A percentile compares a stretch with the other conserved stretches of the same genome.
These are phyloP conservation scores for Kingdonia uniflora DNA, from an alignment of 164 flowering plant genomes.

Conservation along the genomic window DNA sequence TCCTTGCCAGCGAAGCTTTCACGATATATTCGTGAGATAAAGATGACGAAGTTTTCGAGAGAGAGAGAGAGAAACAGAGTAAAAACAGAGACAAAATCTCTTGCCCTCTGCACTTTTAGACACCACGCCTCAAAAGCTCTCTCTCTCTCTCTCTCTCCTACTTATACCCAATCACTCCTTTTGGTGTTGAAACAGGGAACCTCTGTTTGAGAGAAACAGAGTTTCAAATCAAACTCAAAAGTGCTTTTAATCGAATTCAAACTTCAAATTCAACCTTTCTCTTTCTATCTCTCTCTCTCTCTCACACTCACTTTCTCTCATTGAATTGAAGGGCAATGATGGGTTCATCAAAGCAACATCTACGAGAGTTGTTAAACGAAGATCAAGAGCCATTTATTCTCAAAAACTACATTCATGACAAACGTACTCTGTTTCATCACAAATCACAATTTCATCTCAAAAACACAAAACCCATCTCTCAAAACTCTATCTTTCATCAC, in stretches of 20 bases:
- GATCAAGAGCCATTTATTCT: conserved; percentile 90
- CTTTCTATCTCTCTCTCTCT: no score
- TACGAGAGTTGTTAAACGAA: conserved; percentile 55
- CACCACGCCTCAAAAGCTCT: neutral
- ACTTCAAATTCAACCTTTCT: neutral
- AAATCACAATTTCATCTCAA: conserved; percentile 23
- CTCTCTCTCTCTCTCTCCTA: neutral
- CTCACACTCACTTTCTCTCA: neutral
- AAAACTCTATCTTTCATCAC: conserved; percentile 8
- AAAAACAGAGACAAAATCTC: no score
- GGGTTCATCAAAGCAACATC: conserved; percentile 31
- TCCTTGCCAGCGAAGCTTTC: no score
- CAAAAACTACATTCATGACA: conserved; percentile 46
- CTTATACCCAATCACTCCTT: neutral
- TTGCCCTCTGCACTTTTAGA: neutral
- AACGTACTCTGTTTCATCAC: conserved; percentile 16
- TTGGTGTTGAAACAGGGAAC: no score
- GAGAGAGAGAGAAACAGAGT: neutral
- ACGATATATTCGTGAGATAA: no score
- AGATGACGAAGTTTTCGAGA: no score
- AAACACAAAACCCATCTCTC: conserved; percentile 32
- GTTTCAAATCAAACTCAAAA: no score
- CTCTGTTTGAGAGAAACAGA: no score
- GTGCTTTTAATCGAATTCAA: neutral
- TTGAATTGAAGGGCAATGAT: conserved; percentile 13